Evolutionary conservation across 768 basidiomycete species (phyloP), one percentile per base, ranked within the genome.

Genomic region (Serendipita sp.): DNA sequence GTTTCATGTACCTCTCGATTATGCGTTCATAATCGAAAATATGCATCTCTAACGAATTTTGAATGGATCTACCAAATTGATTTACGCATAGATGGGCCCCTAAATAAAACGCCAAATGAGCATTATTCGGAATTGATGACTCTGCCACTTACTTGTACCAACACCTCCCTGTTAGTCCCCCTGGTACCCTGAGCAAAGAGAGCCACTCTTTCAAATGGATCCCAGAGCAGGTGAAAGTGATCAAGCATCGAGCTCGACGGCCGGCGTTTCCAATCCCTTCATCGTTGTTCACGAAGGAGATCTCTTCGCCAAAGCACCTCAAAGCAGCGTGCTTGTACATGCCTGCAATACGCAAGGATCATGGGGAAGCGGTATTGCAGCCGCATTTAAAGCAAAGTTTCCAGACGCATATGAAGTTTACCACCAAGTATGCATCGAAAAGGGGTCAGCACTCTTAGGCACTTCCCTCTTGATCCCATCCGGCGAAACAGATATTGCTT

Each of bases 261-360:
- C 24, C 1, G 24, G 24, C 38, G 38, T 7, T 41, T 7, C 38
- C 5, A 5, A 41, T 13, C 38, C 38, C 1, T 41, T 41, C 24
- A 60, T 60, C 56, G n/a, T n/a, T 10, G 28, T 60, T 28, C 35
- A 60, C 32, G 56, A 60, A 32, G 65, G 54, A 7, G 65, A 65
- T 28, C 65, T 65, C 65, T 65, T 65, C 30, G 44, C 51, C 3
- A 60, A 60, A 4, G 65, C 65, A 1, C 65, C 65, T 8, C 13
- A 13, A 30, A n/a, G 41, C 38, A 3, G 24, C 44, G 56, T 65
- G 1, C 54, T 65, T n/a, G 65, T 65, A 0, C 65, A 65, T 58
- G 65, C 65, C 53, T 65, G 65, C 37, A 65, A 65, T 34, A 60
- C 65, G 3, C 65, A 58, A 45, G 65, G 65, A 0, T 65, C 65